phyloP scores from a whole-genome alignment of 106 monocot species.

The Dendrobium chrysotoxum region DNA sequence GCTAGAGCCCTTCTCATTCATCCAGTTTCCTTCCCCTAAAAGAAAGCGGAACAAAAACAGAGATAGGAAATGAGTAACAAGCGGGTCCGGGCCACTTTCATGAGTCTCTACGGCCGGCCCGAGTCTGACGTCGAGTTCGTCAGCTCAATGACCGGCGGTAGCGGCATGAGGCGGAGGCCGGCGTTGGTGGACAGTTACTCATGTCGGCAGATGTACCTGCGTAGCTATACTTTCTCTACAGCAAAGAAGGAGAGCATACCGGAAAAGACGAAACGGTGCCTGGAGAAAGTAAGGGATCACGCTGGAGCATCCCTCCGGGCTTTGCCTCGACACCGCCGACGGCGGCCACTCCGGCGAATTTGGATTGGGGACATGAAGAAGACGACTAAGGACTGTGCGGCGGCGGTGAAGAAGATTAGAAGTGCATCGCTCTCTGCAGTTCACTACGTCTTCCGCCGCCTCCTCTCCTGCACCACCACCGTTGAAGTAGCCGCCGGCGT shows the following conservation, averaged over 20 bases:
- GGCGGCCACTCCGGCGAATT: background rate
- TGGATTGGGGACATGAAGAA: slow-evolving; percentile 1
- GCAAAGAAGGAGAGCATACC: slow-evolving; percentile 33
- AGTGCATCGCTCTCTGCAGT: slow-evolving; percentile 3
- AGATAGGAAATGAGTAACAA: background rate
- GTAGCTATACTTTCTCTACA: slow-evolving; percentile 45
- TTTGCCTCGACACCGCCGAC: background rate
- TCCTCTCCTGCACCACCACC: slow-evolving; percentile 25
- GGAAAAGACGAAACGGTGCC: slow-evolving; percentile 32
- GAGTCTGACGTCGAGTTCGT: slow-evolving; percentile 53
- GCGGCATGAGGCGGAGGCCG: background rate
- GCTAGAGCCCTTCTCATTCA: background rate
- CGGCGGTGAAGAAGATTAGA: background rate
- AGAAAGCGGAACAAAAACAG: background rate
- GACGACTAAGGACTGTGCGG: background rate
- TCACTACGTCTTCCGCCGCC: slow-evolving; percentile 13
- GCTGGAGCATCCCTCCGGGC: background rate
- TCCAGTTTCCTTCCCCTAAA: background rate
- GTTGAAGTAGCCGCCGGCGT: background rate
- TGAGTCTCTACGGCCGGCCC: slow-evolving; percentile 14
- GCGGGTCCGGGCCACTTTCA: background rate
- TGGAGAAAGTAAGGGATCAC: slow-evolving; percentile 23
- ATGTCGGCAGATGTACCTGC: slow-evolving; percentile 48
- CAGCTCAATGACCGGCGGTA: slow-evolving; percentile 12
- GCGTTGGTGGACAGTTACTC: slow-evolving; percentile 43